Base-by-base conservation (phyloP, 2,329 filamentous ascomycete species). In the Colletotrichum tabaci region DNA sequence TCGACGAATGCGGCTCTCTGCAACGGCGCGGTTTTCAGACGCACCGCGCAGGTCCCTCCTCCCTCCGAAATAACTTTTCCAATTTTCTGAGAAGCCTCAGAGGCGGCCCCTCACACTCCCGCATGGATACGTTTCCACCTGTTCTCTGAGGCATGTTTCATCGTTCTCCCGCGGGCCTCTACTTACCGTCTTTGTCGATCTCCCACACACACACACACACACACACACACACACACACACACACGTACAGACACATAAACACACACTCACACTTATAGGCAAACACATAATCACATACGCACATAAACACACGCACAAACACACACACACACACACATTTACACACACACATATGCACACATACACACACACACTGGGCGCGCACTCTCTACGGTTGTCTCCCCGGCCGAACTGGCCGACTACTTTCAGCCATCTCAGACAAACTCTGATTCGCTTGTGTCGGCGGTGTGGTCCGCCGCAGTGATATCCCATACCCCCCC, bases 91-190 rank as follows among this genome's bases (percentile, higher is more conserved):
- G 56, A 49, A 52, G 23, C 13, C 26, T 35, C 8, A 2, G 30
- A 38, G 35, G 47, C 52, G 26, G 26, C 50, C 67, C 68, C 52
- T 55, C 64, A 63, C 57, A 26, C 26, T 26, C n/a, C n/a, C 64
- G 68, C 68, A 71, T 71, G 68, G 57, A 62, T 58, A 50, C 58
- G 68, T 71, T 71, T 67, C 64, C 64, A 49, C 68, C 15, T 40
- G 21, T 23, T 57, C 68, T 62, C 64, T 63, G 68, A 71, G 68
- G 68, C 68, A 71, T 62, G 68, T 71, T 71, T 71, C 68, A 71
- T 18, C 50, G 23, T 58, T 12, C 53, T 71, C 49, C 57, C 68
- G 26, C 50, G 55, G 42, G 56, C 64, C 53, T 44, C 68, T 71
- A 50, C 66, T 26, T 26, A 26, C 26, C 26, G 26, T 26, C 26